A percentile compares a stretch with the other conserved stretches of the same genome.
phyloP scores from a whole-genome alignment of 345 rosid genomes.

The Lepidium africanum region DNA sequence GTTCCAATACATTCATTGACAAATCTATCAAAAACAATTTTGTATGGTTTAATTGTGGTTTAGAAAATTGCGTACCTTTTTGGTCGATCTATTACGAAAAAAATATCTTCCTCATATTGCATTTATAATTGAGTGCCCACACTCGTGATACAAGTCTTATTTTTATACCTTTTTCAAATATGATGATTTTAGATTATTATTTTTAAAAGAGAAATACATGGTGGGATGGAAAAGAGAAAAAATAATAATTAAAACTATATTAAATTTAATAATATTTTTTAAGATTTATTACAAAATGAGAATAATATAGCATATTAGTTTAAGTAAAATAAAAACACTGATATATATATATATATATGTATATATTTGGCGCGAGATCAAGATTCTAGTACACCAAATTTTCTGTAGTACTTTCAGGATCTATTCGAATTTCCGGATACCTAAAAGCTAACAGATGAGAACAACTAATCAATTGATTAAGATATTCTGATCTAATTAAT shows the following conservation, averaged over 20 bases:
- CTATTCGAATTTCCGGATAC: neutral
- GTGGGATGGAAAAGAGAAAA: too few relatives aligned
- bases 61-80: neutral
- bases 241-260: too few relatives aligned
- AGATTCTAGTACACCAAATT: neutral
- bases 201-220: neutral
- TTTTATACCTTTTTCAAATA: neutral
- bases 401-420: neutral
- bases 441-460: neutral
- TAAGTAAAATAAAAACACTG: too few relatives aligned
- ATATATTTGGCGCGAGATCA: too few relatives aligned
- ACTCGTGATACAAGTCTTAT: neutral
- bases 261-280: too few relatives aligned
- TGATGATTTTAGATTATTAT: neutral
- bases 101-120: neutral
- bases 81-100: neutral
- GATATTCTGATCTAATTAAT: neutral
- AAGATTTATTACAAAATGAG: too few relatives aligned
- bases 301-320: too few relatives aligned
- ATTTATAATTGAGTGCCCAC: neutral
- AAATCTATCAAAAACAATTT: neutral
- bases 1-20: constrained; percentile 6
- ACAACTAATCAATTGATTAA: neutral
- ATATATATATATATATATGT: too few relatives aligned
- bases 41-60: neutral